phyloP scores from a whole-genome alignment of 1,284 basidiomycete species.

The Ceratorhiza oryzae-sativae region DNA sequence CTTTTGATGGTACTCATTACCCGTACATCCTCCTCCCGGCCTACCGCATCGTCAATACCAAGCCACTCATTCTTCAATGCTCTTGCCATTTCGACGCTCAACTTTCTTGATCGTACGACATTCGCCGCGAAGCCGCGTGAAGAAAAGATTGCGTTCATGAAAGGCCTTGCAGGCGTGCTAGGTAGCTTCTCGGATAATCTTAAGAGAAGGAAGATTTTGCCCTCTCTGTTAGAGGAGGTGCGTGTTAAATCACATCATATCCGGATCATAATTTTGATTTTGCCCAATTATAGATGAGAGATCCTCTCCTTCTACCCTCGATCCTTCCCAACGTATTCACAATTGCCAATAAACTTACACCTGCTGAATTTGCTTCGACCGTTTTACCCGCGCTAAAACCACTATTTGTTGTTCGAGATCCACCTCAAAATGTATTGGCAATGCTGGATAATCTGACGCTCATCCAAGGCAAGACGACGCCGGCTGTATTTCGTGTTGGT shows the following conservation, averaged over 20 bases:
- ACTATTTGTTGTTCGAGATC: constrained; percentile 90
- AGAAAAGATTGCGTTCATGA: constrained; percentile 96
- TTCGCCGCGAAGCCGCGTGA: constrained; percentile 94
- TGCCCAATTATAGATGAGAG: constrained; percentile 77
- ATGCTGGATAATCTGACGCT: constrained; percentile 88
- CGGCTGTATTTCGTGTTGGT: constrained; percentile 88
- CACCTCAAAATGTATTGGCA: constrained; percentile 95
- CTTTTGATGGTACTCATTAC: constrained; percentile 82
- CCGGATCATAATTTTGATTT: not conserved
- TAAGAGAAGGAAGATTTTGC: constrained; percentile 89
- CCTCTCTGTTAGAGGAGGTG: constrained; percentile 92
- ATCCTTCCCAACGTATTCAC: constrained; percentile 98
- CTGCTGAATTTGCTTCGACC: constrained; percentile 80
- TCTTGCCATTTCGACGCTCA: constrained; percentile 94
- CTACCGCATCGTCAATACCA: constrained; percentile 80
- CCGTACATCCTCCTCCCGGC: constrained; percentile 73
- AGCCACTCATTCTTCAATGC: constrained; percentile 93
- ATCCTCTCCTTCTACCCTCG: constrained; percentile 88
- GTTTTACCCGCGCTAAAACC: constrained; percentile 91
- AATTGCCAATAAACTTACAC: constrained; percentile 80
- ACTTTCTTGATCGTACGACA: constrained; percentile 94
- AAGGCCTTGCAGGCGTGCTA: constrained; percentile 84
- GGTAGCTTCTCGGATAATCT: constrained; percentile 89
- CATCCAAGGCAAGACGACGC: constrained; percentile 90
- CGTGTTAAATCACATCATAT: constrained; percentile 43